These are phyloP conservation scores for Cryomyces antarcticus DNA, from an alignment of 495 filamentous ascomycete species.

Conservation along the genomic window DNA sequence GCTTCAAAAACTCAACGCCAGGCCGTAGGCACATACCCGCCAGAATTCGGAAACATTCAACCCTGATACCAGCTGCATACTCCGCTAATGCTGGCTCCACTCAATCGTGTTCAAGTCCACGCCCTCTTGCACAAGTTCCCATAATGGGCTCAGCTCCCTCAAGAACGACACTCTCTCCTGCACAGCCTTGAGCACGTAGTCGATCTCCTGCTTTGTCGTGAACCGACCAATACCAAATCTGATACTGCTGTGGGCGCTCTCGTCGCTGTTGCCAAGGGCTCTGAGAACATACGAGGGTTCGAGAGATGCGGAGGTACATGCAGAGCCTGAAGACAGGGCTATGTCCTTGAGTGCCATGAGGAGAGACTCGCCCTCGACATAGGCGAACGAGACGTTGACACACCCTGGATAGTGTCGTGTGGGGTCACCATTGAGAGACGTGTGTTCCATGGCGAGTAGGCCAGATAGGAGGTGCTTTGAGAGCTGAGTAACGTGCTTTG, in stretches of 20 bases:
- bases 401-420: slow-evolving; percentile 81
- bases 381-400: slow-evolving; percentile 95
- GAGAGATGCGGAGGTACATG: slow-evolving; percentile 88
- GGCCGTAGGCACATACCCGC: too few relatives aligned
- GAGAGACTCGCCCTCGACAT: slow-evolving; percentile 92
- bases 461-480: slow-evolving; percentile 68
- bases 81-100: slow-evolving; percentile 73
- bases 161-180: slow-evolving; percentile 75
- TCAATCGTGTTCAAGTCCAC: slow-evolving; percentile 90
- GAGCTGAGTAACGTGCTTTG: slow-evolving; percentile 56
- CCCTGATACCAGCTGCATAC: too few relatives aligned
- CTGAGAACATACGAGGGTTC: slow-evolving; percentile 92
- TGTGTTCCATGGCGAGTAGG: slow-evolving; percentile 78
- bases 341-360: slow-evolving; percentile 98
- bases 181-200: slow-evolving; percentile 93
- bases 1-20: too few relatives aligned
- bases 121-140: slow-evolving; percentile 96
- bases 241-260: slow-evolving; percentile 94
- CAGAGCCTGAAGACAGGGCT: slow-evolving; percentile 87
- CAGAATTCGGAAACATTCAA: too few relatives aligned
- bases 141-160: slow-evolving; percentile 85
- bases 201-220: slow-evolving; percentile 85
- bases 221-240: slow-evolving; percentile 94
- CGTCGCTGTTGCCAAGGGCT: slow-evolving; percentile 84
- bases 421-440: slow-evolving; percentile 71